Conservation (phyloP, 805 yeast genomes). For the Helenozyma baotianmanensis region DNA sequence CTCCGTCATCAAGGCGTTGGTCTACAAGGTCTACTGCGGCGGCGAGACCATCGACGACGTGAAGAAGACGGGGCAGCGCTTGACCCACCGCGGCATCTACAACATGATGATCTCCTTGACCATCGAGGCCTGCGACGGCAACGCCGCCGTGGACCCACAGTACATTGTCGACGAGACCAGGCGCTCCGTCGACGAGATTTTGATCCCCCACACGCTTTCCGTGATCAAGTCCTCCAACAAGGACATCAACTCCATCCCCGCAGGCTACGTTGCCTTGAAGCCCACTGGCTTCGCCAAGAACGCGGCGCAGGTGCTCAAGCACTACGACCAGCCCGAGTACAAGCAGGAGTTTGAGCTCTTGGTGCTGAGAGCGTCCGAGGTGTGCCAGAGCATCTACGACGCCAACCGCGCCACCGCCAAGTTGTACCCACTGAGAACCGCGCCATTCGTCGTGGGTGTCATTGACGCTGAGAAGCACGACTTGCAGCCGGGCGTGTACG, state of each 20-base stretch:
- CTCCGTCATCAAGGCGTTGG: conserved; percentile 61
- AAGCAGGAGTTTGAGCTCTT: conserved; percentile 48
- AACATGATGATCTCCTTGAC: conserved; percentile 96
- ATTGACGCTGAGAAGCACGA: conserved; percentile 91
- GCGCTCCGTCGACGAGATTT: conserved; percentile 60
- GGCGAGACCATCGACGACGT: conserved; percentile 77
- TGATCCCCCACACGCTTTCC: conserved; percentile 65
- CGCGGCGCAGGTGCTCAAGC: conserved; percentile 67
- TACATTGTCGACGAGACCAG: conserved; percentile 61
- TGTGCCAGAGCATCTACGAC: conserved; percentile 53
- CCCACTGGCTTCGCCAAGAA: conserved; percentile 84
- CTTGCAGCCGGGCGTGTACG: conserved; percentile 87
- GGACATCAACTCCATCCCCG: conserved; percentile 66
- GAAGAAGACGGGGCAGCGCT: conserved; percentile 59
- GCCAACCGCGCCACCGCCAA: conserved; percentile 47
- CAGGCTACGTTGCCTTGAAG: conserved; percentile 89
- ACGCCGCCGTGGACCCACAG: conserved; percentile 53
- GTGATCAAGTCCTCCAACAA: conserved; percentile 45
- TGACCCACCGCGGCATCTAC: conserved; percentile 71
- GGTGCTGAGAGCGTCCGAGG: conserved; percentile 59
- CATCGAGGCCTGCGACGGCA: conserved; percentile 88
- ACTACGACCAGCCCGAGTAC: conserved; percentile 49
- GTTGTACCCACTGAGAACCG: conserved; percentile 56
- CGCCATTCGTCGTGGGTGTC: conserved; percentile 73
- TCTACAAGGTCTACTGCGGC: conserved; percentile 85